Evolutionary conservation across 225 moss, liverwort and hornwort genomes (phyloP), one percentile per base, ranked within the genome.

Genomic region (Marchantia polymorpha): DNA sequence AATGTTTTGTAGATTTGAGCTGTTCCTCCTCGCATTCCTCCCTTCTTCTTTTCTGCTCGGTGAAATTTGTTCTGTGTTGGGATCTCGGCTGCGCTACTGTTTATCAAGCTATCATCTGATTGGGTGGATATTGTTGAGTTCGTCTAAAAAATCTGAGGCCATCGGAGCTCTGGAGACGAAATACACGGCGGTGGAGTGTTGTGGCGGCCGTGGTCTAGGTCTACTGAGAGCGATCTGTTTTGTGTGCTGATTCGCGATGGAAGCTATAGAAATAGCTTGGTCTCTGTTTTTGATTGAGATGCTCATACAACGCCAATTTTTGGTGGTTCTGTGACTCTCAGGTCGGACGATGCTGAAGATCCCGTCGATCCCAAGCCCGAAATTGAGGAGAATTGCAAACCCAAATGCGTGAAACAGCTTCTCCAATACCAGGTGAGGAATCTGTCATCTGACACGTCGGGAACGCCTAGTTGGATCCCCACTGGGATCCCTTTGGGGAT

Each of bases 301-400:
- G 75, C 58, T 19, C 39, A 30, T 16, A 39, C 12, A 46, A 25
- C 14, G 19, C 0, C 10, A 17, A 47, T 47, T 7, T 59, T 46
- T 75, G 31, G 46, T 50, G 27, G 13, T 64, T 11, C 2, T 61
- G 46, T 63, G 60, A n/a, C 17, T 19, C 10, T 54, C 66, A 81
- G 73, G 86, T 70, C 86, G 64, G 87, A 84, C 82, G 84, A 87
- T 12, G 84, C 84, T 13, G 83, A 87, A 87, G 87, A 87, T 69
- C 66, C 74, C 49, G 88, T 90, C 26, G 94, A 94, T 73, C 79
- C 82, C 13, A 93, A 93, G 88, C 87, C 85, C 64, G 92, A 91
- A 83, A 84, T 94, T 74, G 94, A 92, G 81, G 92, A 91, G 73
- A 89, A 82, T 52, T 94, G 94, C 81, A 94, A 90, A 76, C 94